Base-by-base conservation (phyloP, 2,329 filamentous ascomycete species). In the Fusarium verrucosum region DNA sequence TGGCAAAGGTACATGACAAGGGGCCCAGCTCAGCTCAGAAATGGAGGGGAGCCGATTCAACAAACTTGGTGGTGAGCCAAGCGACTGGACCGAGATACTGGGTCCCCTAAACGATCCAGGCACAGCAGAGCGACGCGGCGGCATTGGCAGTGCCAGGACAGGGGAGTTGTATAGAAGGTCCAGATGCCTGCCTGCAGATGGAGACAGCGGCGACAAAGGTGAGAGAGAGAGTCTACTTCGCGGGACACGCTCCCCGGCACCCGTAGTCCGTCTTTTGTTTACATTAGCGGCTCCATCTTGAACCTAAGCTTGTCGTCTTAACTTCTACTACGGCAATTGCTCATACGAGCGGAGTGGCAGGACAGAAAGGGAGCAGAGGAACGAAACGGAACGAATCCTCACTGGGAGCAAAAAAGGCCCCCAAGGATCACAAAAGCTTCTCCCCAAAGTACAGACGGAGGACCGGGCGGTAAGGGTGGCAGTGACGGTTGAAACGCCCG, bases 171-270 rank as follows among this genome's bases (percentile, higher is more conserved):
- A 14, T 26, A 10, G 22, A 33, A 42, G 30, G 35, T 20, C 46
- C 19, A 47, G 52, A 58, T 66, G 62, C 62, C 32, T 58, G 62
- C 49, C 30, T 32, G 7, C 30, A 59, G 37, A 55, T 55, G 47
- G 58, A 36, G 41, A 43, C 36, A 42, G 36, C 40, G 45, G 45
- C 58, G 35, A 43, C 63, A 45, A 59, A 49, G 57, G 50, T 26
- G 45, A 46, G 45, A 51, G 35, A 30, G 14, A 59, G 20, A 43
- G 43, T n/a, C 51, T 46, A 58, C 58, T 49, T 22, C 37, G 47
- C 59, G 59, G 64, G 59, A 52, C 49, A 28, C 23, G 37, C 50
- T 68, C 64, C 64, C 64, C 64, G 59, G 64, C 32, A 50, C 60
- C 46, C 55, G 55, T 41, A 57, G 53, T 42, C 63, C 52, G 50